Conservation (phyloP, 31 red algal genomes). For the Asparagopsis taxiformis region DNA sequence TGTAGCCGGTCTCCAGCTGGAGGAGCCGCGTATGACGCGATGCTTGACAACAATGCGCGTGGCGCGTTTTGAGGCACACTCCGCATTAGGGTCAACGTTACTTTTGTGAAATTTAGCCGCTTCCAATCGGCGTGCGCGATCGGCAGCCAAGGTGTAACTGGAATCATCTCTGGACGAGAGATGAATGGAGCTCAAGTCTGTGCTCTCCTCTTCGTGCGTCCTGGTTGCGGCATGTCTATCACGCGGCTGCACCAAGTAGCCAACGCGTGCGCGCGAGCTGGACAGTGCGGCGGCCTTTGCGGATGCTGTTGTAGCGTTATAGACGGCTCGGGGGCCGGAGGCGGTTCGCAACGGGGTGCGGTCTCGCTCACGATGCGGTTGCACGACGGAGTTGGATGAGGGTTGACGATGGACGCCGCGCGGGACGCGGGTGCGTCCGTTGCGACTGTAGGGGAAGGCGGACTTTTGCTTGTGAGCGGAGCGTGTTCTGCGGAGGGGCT, state of each 20-base stretch:
- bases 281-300: conserved; percentile 23
- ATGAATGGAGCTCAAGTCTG: background rate
- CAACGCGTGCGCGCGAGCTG: background rate
- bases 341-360: background rate
- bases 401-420: too few relatives aligned
- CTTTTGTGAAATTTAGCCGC: background rate
- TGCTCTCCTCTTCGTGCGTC: background rate
- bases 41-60: conserved; percentile 17
- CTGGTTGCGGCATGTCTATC: background rate
- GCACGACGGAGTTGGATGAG: too few relatives aligned
- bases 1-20: conserved; percentile 45
- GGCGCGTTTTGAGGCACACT: background rate
- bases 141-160: background rate
- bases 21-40: conserved; percentile 36
- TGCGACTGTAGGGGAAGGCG: background rate
- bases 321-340: conserved; percentile 28
- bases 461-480: background rate
- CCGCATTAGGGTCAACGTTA: background rate
- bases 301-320: conserved; percentile 53
- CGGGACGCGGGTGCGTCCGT: background rate
- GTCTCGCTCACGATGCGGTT: too few relatives aligned
- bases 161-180: background rate
- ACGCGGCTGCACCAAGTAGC: background rate
- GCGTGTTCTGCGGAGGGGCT: background rate
- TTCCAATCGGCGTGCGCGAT: background rate